These are phyloP conservation scores for Flammula alnicola DNA, from an alignment of 1,284 basidiomycete species.

Conservation along the genomic window DNA sequence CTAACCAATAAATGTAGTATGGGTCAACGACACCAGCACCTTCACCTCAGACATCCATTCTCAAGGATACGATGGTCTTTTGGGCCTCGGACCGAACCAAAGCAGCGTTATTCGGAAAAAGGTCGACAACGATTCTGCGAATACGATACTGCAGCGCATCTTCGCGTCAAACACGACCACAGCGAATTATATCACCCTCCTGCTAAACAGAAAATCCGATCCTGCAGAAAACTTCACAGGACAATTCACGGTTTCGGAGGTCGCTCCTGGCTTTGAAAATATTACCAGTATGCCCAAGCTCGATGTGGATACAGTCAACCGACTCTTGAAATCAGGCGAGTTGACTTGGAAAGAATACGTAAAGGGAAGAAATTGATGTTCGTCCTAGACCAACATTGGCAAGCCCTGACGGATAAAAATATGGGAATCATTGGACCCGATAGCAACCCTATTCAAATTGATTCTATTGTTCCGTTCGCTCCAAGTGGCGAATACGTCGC, in stretches of 20 bases:
- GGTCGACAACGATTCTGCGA: conserved; percentile 51
- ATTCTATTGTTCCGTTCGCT: conserved; percentile 70
- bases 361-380: not conserved
- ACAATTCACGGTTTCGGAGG: conserved; percentile 64
- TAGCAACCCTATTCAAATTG: conserved; percentile 59
- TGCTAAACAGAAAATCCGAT: conserved; percentile 65
- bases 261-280: conserved; percentile 61
- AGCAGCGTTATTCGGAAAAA: conserved; percentile 68
- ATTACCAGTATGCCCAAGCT: conserved; percentile 67
- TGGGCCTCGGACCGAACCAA: conserved; percentile 76
- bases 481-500: conserved; percentile 68
- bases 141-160: conserved; percentile 62
- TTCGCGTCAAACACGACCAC: conserved; percentile 59
- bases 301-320: conserved; percentile 65
- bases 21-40: conserved; percentile 65
- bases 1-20: conserved; percentile 46
- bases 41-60: conserved; percentile 65
- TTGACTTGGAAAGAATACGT: not conserved
- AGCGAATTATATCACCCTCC: conserved; percentile 69
- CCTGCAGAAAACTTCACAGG: conserved; percentile 53
- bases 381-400: conserved; percentile 75
- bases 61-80: conserved; percentile 70
- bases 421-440: conserved; percentile 72
- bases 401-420: conserved; percentile 65
- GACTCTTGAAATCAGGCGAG: conserved; percentile 49